A percentile compares a stretch with the other conserved stretches of the same genome.
These are phyloP conservation scores for Entelexis sorbosivorans DNA, from an alignment of 1,139 yeast genomes.

Conservation along the genomic window DNA sequence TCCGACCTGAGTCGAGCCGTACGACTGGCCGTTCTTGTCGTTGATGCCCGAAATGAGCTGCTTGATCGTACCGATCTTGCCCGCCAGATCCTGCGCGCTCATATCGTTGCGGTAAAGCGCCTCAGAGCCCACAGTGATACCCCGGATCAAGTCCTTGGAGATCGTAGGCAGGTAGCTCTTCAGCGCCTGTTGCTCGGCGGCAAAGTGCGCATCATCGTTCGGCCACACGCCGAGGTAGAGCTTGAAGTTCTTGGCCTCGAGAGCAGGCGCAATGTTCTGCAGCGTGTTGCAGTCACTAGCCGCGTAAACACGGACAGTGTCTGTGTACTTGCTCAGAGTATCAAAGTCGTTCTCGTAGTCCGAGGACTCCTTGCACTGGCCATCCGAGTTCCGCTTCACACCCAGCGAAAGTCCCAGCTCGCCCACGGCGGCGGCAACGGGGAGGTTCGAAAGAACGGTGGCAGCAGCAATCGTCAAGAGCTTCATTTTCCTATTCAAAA, in stretches of 20 bases:
- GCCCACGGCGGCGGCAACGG: slow-evolving; percentile 21
- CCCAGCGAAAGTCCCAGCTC: slow-evolving; percentile 24
- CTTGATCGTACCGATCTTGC: slow-evolving; percentile 50
- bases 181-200: slow-evolving; percentile 28
- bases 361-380: slow-evolving; percentile 57
- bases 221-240: slow-evolving; percentile 30
- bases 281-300: slow-evolving; percentile 35
- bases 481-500: slow-evolving; percentile 7
- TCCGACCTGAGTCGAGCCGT: slow-evolving; percentile 65
- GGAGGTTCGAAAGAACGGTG: slow-evolving; percentile 18
- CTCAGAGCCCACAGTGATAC: slow-evolving; percentile 80
- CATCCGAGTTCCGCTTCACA: slow-evolving; percentile 33
- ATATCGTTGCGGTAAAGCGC: slow-evolving; percentile 62
- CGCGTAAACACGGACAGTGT: slow-evolving; percentile 29
- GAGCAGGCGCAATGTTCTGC: slow-evolving; percentile 74
- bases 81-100: slow-evolving; percentile 43
- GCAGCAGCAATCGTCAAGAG: slow-evolving; percentile 15
- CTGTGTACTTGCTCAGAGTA: slow-evolving; percentile 26
- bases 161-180: slow-evolving; percentile 25
- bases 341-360: slow-evolving; percentile 43
- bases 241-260: slow-evolving; percentile 55
- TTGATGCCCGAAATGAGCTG: slow-evolving; percentile 45
- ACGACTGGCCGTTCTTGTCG: slow-evolving; percentile 74
- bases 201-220: slow-evolving; percentile 27
- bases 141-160: slow-evolving; percentile 38